Conservation (phyloP, 2,329 filamentous ascomycete species). For the Teratosphaeria gauchensis region DNA sequence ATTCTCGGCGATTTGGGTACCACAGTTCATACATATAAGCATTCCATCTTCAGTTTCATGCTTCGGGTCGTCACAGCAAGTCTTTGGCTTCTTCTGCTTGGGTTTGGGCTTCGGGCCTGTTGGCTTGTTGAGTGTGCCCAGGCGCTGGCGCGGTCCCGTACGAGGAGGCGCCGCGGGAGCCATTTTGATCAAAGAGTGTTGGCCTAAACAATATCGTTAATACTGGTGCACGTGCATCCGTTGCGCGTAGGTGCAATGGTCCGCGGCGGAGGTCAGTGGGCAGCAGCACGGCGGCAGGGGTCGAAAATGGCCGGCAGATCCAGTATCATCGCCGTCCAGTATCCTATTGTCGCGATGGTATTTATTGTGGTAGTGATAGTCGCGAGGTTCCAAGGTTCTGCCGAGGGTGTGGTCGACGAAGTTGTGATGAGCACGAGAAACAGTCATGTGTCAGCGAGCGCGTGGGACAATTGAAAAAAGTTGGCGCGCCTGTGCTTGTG, state of each 20-base stretch:
- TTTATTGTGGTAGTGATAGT: neutral
- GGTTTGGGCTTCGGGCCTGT: slow-evolving; percentile 2
- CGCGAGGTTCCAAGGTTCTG: neutral
- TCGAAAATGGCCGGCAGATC: neutral
- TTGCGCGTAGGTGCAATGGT: neutral
- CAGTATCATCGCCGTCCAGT: neutral
- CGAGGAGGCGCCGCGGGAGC: neutral
- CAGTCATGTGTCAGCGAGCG: neutral
- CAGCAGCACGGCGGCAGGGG: neutral
- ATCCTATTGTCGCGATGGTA: neutral
- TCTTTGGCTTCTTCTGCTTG: slow-evolving; percentile 2
- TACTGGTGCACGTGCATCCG: neutral
- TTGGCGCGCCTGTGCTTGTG: neutral
- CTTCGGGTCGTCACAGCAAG: slow-evolving; percentile 20
- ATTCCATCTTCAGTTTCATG: slow-evolving; percentile 24
- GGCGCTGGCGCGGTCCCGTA: neutral
- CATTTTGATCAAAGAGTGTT: neutral
- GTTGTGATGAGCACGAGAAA: neutral
- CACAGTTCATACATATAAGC: slow-evolving; percentile 68
- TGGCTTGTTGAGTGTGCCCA: slow-evolving; percentile 3
- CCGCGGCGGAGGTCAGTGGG: neutral
- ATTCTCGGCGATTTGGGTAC: slow-evolving; percentile 71
- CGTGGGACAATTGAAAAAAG: neutral
- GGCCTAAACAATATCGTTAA: neutral
- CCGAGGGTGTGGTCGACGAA: neutral